Conservation (phyloP, 176 grass and related monocot species). For the Elymus sibiricus region DNA sequence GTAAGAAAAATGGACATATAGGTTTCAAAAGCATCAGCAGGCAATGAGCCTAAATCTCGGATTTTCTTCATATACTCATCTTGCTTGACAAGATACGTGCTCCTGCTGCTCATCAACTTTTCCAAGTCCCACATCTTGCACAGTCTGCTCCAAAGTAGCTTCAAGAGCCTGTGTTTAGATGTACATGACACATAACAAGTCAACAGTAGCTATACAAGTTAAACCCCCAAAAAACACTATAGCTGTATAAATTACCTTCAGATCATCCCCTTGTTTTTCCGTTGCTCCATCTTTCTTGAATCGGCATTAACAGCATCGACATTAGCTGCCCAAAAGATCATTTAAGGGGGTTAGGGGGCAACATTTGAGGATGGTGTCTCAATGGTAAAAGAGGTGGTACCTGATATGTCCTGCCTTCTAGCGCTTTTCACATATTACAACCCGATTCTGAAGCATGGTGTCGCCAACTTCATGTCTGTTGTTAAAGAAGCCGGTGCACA, state of each 20-base stretch:
- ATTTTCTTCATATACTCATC: conserved; percentile 97
- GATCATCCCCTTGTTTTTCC: conserved; percentile 66
- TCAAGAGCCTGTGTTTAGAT: conserved; percentile 58
- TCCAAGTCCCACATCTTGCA: conserved; percentile 85
- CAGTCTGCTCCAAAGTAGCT: conserved; percentile 67
- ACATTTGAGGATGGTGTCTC: conserved; percentile 89
- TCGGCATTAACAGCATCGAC: conserved; percentile 59
- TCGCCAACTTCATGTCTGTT: conserved; percentile 74
- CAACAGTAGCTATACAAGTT: not conserved
- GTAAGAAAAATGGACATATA: conserved; percentile 25
- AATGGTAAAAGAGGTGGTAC: conserved; percentile 85
- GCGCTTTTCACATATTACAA: conserved; percentile 95
- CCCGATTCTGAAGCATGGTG: conserved; percentile 87
- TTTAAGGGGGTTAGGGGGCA: conserved; percentile 43
- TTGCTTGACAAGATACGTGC: conserved; percentile 71
- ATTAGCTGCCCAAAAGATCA: conserved; percentile 38
- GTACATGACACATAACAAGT: conserved; percentile 12
- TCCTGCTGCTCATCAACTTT: conserved; percentile 78
- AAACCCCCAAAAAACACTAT: not conserved
- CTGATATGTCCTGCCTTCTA: conserved; percentile 77
- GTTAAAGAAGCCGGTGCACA: conserved; percentile 69
- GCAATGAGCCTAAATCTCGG: conserved; percentile 83
- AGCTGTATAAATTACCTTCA: conserved; percentile 52
- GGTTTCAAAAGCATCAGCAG: conserved; percentile 93
- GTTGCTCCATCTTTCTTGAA: conserved; percentile 56